phyloP scores from a whole-genome alignment of 768 basidiomycete genomes.

The Podaxis carcinomalis region DNA sequence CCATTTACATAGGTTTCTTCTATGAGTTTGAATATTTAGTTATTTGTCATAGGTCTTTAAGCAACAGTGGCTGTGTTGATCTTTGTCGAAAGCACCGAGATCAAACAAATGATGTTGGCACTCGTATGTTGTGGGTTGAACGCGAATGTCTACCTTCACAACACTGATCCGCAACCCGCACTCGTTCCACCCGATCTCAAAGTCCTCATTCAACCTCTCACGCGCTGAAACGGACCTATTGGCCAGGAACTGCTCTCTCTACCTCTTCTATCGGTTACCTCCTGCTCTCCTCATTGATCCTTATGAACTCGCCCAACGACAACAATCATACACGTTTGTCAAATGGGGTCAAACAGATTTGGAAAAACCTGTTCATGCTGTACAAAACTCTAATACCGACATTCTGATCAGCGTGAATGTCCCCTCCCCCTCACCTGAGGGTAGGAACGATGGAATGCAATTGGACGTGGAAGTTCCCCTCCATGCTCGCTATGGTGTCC shows the following conservation, averaged over 20 bases:
- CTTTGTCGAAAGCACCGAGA: not conserved
- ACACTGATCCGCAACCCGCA: not conserved
- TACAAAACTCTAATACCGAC: not conserved
- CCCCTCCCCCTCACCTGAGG: not conserved
- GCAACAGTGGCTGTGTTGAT: not conserved
- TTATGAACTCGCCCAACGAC: slow-evolving; percentile 8
- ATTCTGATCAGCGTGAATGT: not conserved
- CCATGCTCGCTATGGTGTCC: slow-evolving; percentile 7
- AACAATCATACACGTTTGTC: slow-evolving; percentile 5
- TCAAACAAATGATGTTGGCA: not conserved
- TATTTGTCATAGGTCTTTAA: not conserved
- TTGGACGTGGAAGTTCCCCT: slow-evolving; percentile 6
- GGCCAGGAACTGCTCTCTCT: not conserved
- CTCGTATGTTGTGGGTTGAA: not conserved
- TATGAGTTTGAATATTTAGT: no score
- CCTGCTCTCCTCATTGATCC: slow-evolving; percentile 6
- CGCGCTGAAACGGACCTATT: not conserved
- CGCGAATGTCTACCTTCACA: not conserved
- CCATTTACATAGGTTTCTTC: not conserved
- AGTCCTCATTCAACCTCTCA: not conserved
- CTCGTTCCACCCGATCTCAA: slow-evolving; percentile 6
- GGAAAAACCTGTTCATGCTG: slow-evolving; percentile 6
- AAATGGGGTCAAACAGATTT: slow-evolving; percentile 4
- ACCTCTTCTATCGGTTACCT: slow-evolving; percentile 1
- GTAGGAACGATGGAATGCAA: not conserved